Base-by-base conservation (phyloP, 805 yeast genomes). In the Metschnikowia koreensis region DNA sequence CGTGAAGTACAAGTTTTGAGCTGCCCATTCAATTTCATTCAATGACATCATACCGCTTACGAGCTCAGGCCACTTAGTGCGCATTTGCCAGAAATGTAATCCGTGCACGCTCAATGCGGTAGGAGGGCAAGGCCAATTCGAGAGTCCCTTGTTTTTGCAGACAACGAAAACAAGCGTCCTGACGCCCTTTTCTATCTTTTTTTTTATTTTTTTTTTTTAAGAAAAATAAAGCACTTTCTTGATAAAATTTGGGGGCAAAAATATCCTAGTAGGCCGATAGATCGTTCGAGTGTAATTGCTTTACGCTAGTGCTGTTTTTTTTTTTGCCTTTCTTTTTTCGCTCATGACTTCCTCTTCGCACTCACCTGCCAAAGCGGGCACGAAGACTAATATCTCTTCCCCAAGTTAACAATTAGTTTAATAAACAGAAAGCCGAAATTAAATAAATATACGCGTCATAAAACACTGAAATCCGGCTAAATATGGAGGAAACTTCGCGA, bases 341-440 rank as follows among this genome's bases (percentile, higher is more conserved):
- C 44, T 48, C 47, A 16, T 40, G 15, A 22, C 41, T 44, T 34
- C 46, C 48, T 10, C 16, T 39, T 44, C 52, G 52, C 52, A 41
- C 52, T 44, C 47, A 31, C 51, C 51, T 48, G 38, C 51, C 51
- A n/a, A 42, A 46, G 37, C 27, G 17, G 40, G 10, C 31, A 39
- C 33, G 22, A 40, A 17, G 29, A 31, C 34, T 22, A 17, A 40
- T 22, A 22, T 13, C 36, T 8, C 27, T 29, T 29, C 44, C 29
- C 42, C 27, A 26, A 31, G 29, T 11, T 11, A 17, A 40, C 42
- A 26, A 40, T 17, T 29, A 29, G 9, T 15, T 28, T 41, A 28
- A 12, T n/a, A 41, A 12, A 11, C 22, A 12, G 7, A 7, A n/a
- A 4, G n/a, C 36, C 7, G 7, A 7, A 13, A 6, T 28, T 28